Conservation (phyloP, 768 basidiomycete species). For the Russula lepida region DNA sequence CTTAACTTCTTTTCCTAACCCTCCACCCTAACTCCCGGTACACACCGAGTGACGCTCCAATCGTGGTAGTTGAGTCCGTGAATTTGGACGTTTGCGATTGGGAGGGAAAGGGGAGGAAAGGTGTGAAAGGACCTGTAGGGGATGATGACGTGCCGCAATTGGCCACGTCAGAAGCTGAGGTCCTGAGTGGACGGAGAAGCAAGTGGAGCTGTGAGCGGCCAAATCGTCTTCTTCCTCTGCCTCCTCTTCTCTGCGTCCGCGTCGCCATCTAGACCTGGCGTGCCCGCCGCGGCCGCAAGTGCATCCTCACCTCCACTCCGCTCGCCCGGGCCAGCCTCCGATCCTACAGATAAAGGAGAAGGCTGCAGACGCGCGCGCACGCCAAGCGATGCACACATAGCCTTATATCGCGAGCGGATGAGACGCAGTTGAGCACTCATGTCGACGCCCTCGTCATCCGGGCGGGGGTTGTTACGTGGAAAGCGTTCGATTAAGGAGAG, state of each 20-base stretch:
- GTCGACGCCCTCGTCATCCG: constrained; percentile 47
- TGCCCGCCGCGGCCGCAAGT: not conserved
- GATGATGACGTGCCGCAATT: constrained; percentile 11
- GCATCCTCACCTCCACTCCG: constrained; percentile 3
- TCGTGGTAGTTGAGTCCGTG: constrained; percentile 7
- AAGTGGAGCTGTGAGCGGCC: constrained; percentile 5
- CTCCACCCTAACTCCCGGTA: constrained; percentile 6
- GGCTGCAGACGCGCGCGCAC: constrained; percentile 42
- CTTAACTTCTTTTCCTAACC: not conserved
- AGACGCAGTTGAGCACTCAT: constrained; percentile 69
- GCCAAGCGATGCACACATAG: constrained; percentile 75
- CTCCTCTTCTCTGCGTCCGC: constrained; percentile 4
- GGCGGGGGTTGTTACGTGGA: constrained; percentile 67
- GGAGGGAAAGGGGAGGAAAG: not conserved
- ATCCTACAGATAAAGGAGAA: not conserved
- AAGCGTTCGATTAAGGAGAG: constrained; percentile 67
- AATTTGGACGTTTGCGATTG: not conserved
- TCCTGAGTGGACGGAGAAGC: constrained; percentile 12
- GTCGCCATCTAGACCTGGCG: not conserved
- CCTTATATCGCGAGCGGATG: constrained; percentile 82
- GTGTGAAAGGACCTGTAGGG: not conserved
- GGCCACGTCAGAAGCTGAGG: constrained; percentile 20
- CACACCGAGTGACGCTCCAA: constrained; percentile 3
- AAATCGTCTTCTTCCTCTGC: constrained; percentile 6
- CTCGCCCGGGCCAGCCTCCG: not conserved